Evolutionary conservation across 2,329 filamentous ascomycete genomes (phyloP), one percentile per base, ranked within the genome.

Genomic region (Xylaria sp.): DNA sequence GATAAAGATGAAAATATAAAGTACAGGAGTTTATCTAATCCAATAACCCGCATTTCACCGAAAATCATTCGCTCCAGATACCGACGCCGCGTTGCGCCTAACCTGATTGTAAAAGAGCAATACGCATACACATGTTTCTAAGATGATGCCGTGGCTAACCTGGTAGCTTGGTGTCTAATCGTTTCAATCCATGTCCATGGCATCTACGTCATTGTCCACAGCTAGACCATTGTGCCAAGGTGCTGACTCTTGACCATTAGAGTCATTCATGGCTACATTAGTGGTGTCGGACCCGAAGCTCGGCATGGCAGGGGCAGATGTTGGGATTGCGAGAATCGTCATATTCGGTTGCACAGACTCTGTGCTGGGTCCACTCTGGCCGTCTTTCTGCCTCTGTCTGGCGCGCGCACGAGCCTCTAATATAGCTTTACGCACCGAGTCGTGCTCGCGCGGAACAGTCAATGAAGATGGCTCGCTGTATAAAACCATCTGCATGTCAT

Each of bases 391-490:
- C 74, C 74, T 78, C 68, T 91, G 87, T 56, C 91, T 81, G 35
- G 87, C 82, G 57, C 92, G 84, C 49, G 85, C 85, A 55, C 92
- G 84, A 2, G 91, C 87, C 75, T 97, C 94, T 55, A 94, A 81
- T 67, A 97, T 93, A 8, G 92, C 92, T 76, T 89, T 92, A 63
- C 92, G 84, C 65, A 97, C 92, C 65, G 85, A 89, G 74, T 94
- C 90, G 31, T 89, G 84, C 67, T 92, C 89, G 73, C 88, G 84
- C 0, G 92, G 88, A 19, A 96, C 85, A 0, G 87, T 89, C 67
- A 97, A 77, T 15, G 92, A 93, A 50, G 84, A 83, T 6, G 68
- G 65, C 28, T 63, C 53, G 65, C 83, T 86, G 78, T 98, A 98
- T 38, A 98, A 85, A 15, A 99, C 90, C 65, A 98, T 75, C 85